A percentile compares a stretch with the other conserved stretches of the same genome.
These are phyloP conservation scores for Penicilliopsis zonata DNA, from an alignment of 495 filamentous ascomycete species.

Conservation along the genomic window DNA sequence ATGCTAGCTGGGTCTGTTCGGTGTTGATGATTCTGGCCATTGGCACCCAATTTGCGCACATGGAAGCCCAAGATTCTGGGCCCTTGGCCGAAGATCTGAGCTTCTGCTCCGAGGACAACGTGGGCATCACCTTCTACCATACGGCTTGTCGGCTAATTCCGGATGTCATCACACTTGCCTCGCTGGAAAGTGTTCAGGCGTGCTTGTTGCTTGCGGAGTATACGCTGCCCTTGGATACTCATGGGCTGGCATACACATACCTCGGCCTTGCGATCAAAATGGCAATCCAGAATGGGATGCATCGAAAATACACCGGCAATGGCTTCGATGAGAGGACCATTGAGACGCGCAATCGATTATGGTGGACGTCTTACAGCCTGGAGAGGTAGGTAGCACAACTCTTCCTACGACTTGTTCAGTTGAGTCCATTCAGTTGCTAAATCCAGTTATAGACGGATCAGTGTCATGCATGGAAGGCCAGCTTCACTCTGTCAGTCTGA, in stretches of 20 bases:
- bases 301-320: neutral
- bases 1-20: slow-evolving; percentile 33
- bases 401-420: neutral
- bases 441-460: slow-evolving; percentile 1
- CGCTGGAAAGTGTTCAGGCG: slow-evolving; percentile 39
- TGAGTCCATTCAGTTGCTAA: slow-evolving; percentile 4
- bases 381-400: slow-evolving; percentile 1
- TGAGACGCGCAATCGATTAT: neutral
- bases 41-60: slow-evolving; percentile 43
- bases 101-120: slow-evolving; percentile 37
- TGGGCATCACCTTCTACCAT: slow-evolving; percentile 41
- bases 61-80: slow-evolving; percentile 33
- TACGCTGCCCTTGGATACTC: slow-evolving; percentile 9
- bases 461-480: neutral
- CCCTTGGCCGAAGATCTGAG: slow-evolving; percentile 22
- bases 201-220: slow-evolving; percentile 20
- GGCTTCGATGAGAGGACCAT: neutral
- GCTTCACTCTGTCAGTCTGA: neutral
- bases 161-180: slow-evolving; percentile 41
- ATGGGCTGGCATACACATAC: slow-evolving; percentile 37
- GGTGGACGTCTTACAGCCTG: neutral
- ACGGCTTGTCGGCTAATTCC: slow-evolving; percentile 36
- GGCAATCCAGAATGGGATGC: neutral
- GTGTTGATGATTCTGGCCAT: slow-evolving; percentile 39
- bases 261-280: slow-evolving; percentile 18